Conservation (phyloP, 495 filamentous ascomycete genomes). For the Daldinia vernicosa region DNA sequence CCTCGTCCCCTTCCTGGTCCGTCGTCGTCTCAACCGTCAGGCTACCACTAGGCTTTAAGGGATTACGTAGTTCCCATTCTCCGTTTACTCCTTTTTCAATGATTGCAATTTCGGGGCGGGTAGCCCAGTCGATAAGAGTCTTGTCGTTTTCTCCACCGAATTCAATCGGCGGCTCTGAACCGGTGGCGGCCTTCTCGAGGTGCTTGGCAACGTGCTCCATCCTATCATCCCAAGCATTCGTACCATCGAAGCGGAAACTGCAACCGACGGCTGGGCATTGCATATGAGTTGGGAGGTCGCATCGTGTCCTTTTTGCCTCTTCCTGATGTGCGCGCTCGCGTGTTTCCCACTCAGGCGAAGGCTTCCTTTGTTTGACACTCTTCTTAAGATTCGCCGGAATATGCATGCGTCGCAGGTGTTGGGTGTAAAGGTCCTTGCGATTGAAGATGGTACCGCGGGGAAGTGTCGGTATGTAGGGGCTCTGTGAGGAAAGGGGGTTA, state of each 20-base stretch:
- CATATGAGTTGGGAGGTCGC: constrained; percentile 68
- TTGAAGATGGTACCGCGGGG: constrained; percentile 76
- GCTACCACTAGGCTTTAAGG: constrained; percentile 43
- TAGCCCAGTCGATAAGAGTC: constrained; percentile 58
- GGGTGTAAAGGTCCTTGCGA: constrained; percentile 91
- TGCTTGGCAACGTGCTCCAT: constrained; percentile 94
- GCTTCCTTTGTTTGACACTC: constrained; percentile 50
- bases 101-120: constrained; percentile 50
- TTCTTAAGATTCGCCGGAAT: constrained; percentile 55
- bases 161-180: constrained; percentile 44
- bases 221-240: constrained; percentile 76
- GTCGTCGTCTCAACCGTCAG: not conserved
- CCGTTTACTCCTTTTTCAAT: constrained; percentile 46
- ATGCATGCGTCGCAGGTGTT: constrained; percentile 91
- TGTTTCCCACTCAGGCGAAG: constrained; percentile 52
- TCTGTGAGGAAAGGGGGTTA: constrained; percentile 52
- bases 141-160: constrained; percentile 52
- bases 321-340: constrained; percentile 60
- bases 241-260: constrained; percentile 64
- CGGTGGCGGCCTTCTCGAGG: constrained; percentile 65
- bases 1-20: constrained; percentile 36
- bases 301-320: constrained; percentile 67
- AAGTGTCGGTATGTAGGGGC: constrained; percentile 29
- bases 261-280: constrained; percentile 72
- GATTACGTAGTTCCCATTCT: constrained; percentile 45